Evolutionary conservation across 257 asterid genomes (phyloP).

Genomic region (Nicotiana undulata): DNA sequence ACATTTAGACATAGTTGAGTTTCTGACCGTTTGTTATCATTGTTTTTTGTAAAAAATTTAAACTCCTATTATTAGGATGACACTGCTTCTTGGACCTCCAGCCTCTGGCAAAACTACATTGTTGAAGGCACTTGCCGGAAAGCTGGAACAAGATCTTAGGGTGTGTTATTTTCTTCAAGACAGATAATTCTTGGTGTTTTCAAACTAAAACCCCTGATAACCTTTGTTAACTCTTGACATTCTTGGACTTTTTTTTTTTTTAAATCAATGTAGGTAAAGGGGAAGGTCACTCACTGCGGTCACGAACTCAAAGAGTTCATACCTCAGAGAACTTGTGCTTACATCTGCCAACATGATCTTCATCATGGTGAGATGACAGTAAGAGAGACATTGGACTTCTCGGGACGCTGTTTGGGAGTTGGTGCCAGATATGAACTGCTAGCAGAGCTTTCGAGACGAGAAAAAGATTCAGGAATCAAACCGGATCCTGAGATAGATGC

Average conservation of each 20-base stretch:
- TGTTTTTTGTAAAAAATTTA: background rate
- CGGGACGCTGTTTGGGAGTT: conserved; percentile 92
- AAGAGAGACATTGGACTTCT: conserved; percentile 71
- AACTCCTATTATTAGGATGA: conserved; percentile 46
- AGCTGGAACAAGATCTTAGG: conserved; percentile 55
- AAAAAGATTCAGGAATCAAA: conserved; percentile 72
- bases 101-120: conserved; percentile 81
- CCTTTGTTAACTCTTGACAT: background rate
- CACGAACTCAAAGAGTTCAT: conserved; percentile 73
- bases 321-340: conserved; percentile 88
- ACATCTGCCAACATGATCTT: conserved; percentile 83
- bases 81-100: conserved; percentile 97
- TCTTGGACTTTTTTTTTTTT: background rate
- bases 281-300: conserved; percentile 78
- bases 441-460: conserved; percentile 70
- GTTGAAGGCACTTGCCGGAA: conserved; percentile 82
- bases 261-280: conserved; percentile 36
- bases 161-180: conserved; percentile 12
- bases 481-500: conserved; percentile 92
- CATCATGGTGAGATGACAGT: conserved; percentile 98
- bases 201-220: too few species aligned
- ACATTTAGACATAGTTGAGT: conserved; percentile 17
- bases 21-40: conserved; percentile 11
- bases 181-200: background rate
- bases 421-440: conserved; percentile 90